Conservation (phyloP, 345 rosid species). For the Ceriops tagal region DNA sequence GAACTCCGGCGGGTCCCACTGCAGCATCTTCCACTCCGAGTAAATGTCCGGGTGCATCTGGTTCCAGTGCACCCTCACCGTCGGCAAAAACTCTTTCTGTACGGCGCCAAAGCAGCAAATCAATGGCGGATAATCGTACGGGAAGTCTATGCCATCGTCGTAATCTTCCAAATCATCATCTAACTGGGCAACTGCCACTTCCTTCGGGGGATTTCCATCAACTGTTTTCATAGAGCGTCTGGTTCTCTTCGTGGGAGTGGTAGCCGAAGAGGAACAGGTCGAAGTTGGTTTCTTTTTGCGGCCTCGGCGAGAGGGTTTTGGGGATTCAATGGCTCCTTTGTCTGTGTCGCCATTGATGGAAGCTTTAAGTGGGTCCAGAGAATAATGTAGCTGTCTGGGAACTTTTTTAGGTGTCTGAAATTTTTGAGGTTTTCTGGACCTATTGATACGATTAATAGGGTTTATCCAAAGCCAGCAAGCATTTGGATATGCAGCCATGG, state of each 20-base stretch:
- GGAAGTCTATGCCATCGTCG: slow-evolving; percentile 74
- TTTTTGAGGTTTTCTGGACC: slow-evolving; percentile 3
- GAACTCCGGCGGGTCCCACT: slow-evolving; percentile 94
- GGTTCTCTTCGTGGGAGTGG: slow-evolving; percentile 22
- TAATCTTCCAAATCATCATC: slow-evolving; percentile 37
- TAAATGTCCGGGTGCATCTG: slow-evolving; percentile 83
- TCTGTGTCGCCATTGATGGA: slow-evolving; percentile 31
- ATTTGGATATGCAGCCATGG: slow-evolving; percentile 52
- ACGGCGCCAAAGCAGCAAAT: slow-evolving; percentile 87
- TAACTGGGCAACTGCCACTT: slow-evolving; percentile 10
- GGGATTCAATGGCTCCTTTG: slow-evolving; percentile 43
- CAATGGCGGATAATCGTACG: slow-evolving; percentile 74
- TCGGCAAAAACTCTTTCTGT: slow-evolving; percentile 78
- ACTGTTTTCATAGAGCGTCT: slow-evolving; percentile 20
- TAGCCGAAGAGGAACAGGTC: slow-evolving; percentile 22
- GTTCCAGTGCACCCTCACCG: slow-evolving; percentile 70
- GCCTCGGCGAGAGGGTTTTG: slow-evolving; percentile 59
- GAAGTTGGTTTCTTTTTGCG: slow-evolving; percentile 46
- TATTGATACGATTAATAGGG: slow-evolving; percentile 15
- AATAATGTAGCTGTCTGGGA: not conserved
- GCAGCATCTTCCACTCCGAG: slow-evolving; percentile 90
- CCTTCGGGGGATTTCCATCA: slow-evolving; percentile 13
- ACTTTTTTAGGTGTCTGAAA: not conserved
- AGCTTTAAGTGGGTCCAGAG: slow-evolving; percentile 25
- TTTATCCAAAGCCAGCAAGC: slow-evolving; percentile 18